Evolutionary conservation across 805 yeast genomes (phyloP).

Genomic region (Wickerhamomyces chaumierensis): DNA sequence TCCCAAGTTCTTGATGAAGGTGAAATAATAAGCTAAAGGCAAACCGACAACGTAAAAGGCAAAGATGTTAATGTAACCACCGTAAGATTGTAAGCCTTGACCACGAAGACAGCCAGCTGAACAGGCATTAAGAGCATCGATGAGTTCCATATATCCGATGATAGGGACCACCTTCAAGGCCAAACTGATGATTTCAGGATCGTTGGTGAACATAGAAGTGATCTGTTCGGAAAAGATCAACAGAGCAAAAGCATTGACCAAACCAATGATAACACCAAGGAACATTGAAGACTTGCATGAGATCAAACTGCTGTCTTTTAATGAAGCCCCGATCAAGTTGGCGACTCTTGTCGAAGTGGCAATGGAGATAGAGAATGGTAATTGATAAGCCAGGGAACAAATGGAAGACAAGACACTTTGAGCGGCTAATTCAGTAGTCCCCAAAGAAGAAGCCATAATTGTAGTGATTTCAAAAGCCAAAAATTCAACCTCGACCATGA

Average conservation of each 20-base stretch:
- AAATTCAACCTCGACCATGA: constrained; percentile 70
- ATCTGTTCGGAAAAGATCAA: constrained; percentile 36
- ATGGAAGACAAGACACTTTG: constrained; percentile 63
- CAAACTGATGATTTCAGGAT: constrained; percentile 41
- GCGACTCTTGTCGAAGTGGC: constrained; percentile 68
- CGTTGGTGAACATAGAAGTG: constrained; percentile 50
- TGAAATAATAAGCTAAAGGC: constrained; percentile 49
- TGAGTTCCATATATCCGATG: constrained; percentile 56
- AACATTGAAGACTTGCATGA: constrained; percentile 33
- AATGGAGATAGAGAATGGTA: constrained; percentile 62
- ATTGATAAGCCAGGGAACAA: constrained; percentile 53
- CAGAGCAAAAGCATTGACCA: constrained; percentile 39
- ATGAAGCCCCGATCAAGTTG: constrained; percentile 52
- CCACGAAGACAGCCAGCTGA: constrained; percentile 78
- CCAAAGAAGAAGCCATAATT: constrained; percentile 56
- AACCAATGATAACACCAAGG: constrained; percentile 31
- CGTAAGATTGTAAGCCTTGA: constrained; percentile 74
- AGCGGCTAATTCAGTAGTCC: constrained; percentile 59
- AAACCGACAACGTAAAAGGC: constrained; percentile 66
- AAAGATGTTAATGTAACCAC: constrained; percentile 56
- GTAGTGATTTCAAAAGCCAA: constrained; percentile 65
- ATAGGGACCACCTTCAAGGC: constrained; percentile 47
- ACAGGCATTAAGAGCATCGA: constrained; percentile 63
- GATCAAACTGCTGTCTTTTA: constrained; percentile 32
- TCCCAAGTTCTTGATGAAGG: constrained; percentile 37